Evolutionary conservation across 169 alveolate genomes (phyloP).

Genomic region (Plasmodium relictum): DNA sequence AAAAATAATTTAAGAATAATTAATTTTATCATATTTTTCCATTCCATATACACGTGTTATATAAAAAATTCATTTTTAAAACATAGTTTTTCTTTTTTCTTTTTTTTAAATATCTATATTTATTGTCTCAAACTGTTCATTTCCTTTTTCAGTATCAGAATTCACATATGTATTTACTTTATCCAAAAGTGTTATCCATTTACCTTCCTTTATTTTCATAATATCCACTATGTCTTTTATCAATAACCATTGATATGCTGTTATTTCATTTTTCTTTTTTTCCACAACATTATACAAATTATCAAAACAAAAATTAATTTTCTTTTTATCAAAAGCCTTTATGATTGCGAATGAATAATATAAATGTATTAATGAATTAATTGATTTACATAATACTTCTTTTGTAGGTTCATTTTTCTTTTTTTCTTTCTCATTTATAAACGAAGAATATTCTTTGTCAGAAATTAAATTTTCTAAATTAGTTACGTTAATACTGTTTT

Average conservation of each 20-base stretch:
- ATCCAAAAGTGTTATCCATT: conserved; percentile 42
- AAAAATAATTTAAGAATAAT: neutral
- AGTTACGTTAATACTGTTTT: neutral
- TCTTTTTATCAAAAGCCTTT: conserved; percentile 36
- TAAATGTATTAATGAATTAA: conserved; percentile 53
- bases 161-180: conserved; percentile 66
- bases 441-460: conserved; percentile 20
- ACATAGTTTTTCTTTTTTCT: neutral
- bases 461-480: conserved; percentile 16
- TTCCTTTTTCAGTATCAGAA: conserved; percentile 13
- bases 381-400: conserved; percentile 2
- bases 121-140: conserved; percentile 45
- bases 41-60: too few species aligned
- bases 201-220: conserved; percentile 19
- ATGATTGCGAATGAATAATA: conserved; percentile 35
- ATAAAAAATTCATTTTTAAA: too few species aligned
- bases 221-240: conserved; percentile 38
- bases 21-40: neutral
- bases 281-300: conserved; percentile 55
- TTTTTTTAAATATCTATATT: conserved; percentile 25
- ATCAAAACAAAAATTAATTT: conserved; percentile 46
- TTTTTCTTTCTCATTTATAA: conserved; percentile 14
- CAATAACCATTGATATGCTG: conserved; percentile 74
- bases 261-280: conserved; percentile 54
- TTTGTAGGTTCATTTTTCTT: neutral